Evolutionary conservation across 1,284 basidiomycete species (phyloP).

Genomic region (Cutaneotrichosporon curvatum): DNA sequence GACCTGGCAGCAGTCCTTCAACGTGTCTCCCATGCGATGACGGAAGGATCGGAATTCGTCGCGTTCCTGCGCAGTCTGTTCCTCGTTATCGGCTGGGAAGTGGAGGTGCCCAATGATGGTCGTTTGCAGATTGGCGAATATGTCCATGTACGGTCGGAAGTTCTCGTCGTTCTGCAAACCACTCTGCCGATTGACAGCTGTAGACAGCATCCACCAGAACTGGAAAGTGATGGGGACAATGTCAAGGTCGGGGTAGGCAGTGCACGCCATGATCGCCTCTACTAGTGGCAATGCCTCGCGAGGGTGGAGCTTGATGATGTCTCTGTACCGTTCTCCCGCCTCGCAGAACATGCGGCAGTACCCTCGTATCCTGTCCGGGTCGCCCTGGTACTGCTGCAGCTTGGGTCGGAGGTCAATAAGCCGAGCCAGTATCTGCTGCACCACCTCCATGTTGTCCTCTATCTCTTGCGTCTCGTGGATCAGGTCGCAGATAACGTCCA

Average conservation of each 20-base stretch:
- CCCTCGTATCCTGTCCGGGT: slow-evolving; percentile 82
- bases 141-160: slow-evolving; percentile 56
- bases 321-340: slow-evolving; percentile 90
- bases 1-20: slow-evolving; percentile 97
- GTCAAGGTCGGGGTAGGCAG: slow-evolving; percentile 87
- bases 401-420: slow-evolving; percentile 65
- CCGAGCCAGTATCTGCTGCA: slow-evolving; percentile 76
- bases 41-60: slow-evolving; percentile 93
- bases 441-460: slow-evolving; percentile 83
- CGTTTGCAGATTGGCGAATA: slow-evolving; percentile 75
- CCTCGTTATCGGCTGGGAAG: slow-evolving; percentile 74
- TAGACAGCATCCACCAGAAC: slow-evolving; percentile 93
- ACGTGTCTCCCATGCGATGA: slow-evolving; percentile 97
- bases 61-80: slow-evolving; percentile 71
- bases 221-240: slow-evolving; percentile 97
- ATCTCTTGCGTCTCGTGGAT: slow-evolving; percentile 98
- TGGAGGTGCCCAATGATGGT: slow-evolving; percentile 88
- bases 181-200: slow-evolving; percentile 56
- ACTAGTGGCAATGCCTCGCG: slow-evolving; percentile 89
- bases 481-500: slow-evolving; percentile 86
- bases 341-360: slow-evolving; percentile 88
- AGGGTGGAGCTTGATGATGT: slow-evolving; percentile 80
- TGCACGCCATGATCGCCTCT: slow-evolving; percentile 88
- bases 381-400: slow-evolving; percentile 56
- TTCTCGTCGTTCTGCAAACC: slow-evolving; percentile 20